Evolutionary conservation across 495 filamentous ascomycete species (phyloP).

Genomic region (Penicillium pulvis): DNA sequence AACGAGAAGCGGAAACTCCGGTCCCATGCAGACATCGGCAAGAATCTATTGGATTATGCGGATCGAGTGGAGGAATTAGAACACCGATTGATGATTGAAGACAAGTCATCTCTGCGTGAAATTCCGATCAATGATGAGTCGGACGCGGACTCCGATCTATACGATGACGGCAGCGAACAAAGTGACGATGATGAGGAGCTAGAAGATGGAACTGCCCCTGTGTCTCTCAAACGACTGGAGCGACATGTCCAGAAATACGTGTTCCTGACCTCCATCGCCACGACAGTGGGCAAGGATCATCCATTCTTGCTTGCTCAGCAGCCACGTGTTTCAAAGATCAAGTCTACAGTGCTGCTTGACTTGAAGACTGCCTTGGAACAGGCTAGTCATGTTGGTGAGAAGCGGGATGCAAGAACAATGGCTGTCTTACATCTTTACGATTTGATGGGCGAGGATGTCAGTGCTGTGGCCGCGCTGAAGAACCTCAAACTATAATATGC

Average conservation of each 20-base stretch:
- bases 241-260: constrained; percentile 60
- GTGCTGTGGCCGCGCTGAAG: constrained; percentile 65
- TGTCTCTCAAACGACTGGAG: constrained; percentile 55
- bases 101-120: constrained; percentile 18
- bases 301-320: constrained; percentile 65
- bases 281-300: constrained; percentile 58
- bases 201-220: constrained; percentile 43
- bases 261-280: constrained; percentile 52
- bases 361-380: constrained; percentile 78
- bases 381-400: constrained; percentile 54
- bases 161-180: constrained; percentile 55
- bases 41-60: constrained; percentile 69
- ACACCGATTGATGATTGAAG: constrained; percentile 60
- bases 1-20: constrained; percentile 56
- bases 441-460: constrained; percentile 71
- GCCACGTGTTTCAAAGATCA: constrained; percentile 57
- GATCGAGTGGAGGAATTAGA: constrained; percentile 76
- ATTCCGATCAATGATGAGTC: constrained; percentile 21
- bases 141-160: constrained; percentile 42
- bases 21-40: constrained; percentile 57
- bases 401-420: constrained; percentile 60
- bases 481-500: constrained; percentile 55
- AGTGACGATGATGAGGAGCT: constrained; percentile 49
- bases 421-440: constrained; percentile 75
- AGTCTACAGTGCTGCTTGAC: constrained; percentile 82